Evolutionary conservation across 768 basidiomycete species (phyloP), one percentile per base, ranked within the genome.

Genomic region (Cystofilobasidium capitatum): DNA sequence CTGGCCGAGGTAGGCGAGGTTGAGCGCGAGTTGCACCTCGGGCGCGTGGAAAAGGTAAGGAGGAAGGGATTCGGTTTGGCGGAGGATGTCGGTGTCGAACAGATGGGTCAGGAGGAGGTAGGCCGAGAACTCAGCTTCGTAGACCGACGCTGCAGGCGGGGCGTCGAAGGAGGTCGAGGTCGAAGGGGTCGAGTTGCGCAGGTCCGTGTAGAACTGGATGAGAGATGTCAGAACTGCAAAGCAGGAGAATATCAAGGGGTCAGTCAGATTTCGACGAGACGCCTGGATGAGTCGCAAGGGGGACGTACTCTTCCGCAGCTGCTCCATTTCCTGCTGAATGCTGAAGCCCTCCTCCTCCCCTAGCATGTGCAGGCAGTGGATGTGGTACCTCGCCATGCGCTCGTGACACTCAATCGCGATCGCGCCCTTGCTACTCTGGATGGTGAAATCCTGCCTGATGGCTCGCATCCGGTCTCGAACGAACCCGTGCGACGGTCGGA

Each of bases 21-120:
- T 81, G 14, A 90, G 89, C 1, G 89, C 90, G 33, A 89, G 81
- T 72, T 88, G 84, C 73, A 93, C 88, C 26, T 89, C 84, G 0
- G 91, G 87, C 73, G 89, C 82, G 10, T 80, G 78, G 45, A 83
- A 82, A 70, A 97, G 84, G 40, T 82, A 74, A 2, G 79, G 77
- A 0, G 92, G 79, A 24, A 76, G 70, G 26, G 72, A 67, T 59
- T 76, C 74, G 26, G 66, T 69, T 13, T 74, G 71, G 59, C 75
- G 74, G 44, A 76, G 66, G 55, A 72, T 72, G 69, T 74, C 73
- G 35, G 72, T 87, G 76, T 92, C 88, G 35, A 90, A 86, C 51
- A 97, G 87, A 73, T 96, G 91, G 35, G 89, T 86, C 36, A 98
- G 83, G 57, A 93, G 85, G 74, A 93, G 89, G 77, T 97, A 99